Evolutionary conservation across 1,284 basidiomycete genomes (phyloP), one percentile per base, ranked within the genome.

Genomic region (Apiotrichum gamsii): DNA sequence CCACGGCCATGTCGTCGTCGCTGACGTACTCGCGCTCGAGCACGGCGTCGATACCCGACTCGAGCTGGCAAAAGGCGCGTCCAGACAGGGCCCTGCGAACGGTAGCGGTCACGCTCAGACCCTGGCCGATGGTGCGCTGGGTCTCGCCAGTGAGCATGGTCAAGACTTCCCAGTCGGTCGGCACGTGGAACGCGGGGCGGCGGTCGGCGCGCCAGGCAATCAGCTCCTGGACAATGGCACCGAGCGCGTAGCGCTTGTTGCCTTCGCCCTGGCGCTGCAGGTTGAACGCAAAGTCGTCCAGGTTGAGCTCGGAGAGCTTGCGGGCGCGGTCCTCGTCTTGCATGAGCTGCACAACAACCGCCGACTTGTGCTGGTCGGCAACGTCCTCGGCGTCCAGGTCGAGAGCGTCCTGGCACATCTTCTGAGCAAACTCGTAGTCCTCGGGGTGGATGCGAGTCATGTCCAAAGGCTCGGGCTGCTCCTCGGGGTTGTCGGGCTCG

Each of bases 141-240:
- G 90, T 93, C 75, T 98, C 94, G 24, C 94, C 91, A 18, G 90
- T 94, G 49, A 98, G 80, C 90, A 95, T 95, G 6, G 88, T 91
- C 59, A 98, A 74, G 19, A 95, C 80, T 52, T 96, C 87, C 82
- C 85, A 87, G 10, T 81, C 74, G 14, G 72, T 74, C 3, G 91
- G 86, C 18, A 80, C 63, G 16, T 74, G 70, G 77, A 93, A 96
- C 35, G 76, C 69, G 0, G 75, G 73, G 44, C 95, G 82, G 54
- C 80, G 75, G 62, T 99, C 95, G 23, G 80, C 77, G 64, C 87
- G 96, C 6, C 94, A 90, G 31, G 77, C 75, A 46, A 91, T 76
- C n/a, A 99, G 76, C 70, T 99, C 95, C 42, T 83, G 78, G 29
- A 87, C 84, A 64, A 97, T 95, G 51, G 90, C 78, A 65, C 89